Conservation (phyloP, 2,329 filamentous ascomycete genomes). For the Ophiostoma triangulosporum region DNA sequence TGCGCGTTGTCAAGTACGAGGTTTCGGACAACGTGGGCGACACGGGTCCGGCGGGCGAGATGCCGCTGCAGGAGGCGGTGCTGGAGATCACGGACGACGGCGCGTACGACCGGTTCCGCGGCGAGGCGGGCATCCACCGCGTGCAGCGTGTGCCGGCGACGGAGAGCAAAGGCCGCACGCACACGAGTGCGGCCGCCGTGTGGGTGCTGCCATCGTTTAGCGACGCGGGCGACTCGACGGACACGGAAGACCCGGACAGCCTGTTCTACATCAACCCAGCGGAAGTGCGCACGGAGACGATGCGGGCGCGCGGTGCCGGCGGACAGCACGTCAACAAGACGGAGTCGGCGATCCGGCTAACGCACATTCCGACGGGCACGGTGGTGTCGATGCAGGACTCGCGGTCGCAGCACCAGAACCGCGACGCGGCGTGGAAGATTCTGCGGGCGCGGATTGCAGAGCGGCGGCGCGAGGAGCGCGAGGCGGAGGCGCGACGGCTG, state of each 20-base stretch:
- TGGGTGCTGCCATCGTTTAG: conserved; percentile 79
- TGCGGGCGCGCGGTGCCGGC: conserved; percentile 83
- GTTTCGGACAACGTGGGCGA: conserved; percentile 50
- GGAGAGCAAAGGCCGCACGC: conserved; percentile 79
- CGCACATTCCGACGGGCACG: conserved; percentile 75
- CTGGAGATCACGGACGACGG: conserved; percentile 66
- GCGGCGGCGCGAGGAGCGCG: conserved; percentile 63
- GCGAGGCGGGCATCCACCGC: conserved; percentile 86
- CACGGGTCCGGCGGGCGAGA: conserved; percentile 42
- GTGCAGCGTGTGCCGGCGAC: conserved; percentile 90
- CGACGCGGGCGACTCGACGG: conserved; percentile 13
- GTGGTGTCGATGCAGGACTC: conserved; percentile 87
- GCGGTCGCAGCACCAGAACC: conserved; percentile 79
- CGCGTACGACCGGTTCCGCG: conserved; percentile 68
- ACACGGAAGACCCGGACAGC: conserved; percentile 64
- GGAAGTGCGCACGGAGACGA: conserved; percentile 75
- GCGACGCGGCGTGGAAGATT: conserved; percentile 74
- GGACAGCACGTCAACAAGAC: conserved; percentile 99
- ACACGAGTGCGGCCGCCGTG: conserved; percentile 85
- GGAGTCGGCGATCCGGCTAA: conserved; percentile 86
- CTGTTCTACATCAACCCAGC: conserved; percentile 81
- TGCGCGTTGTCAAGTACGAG: conserved; percentile 67
- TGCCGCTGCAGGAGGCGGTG: conserved; percentile 72
- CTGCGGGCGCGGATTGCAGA: conserved; percentile 73
- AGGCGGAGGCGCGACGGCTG: conserved; percentile 63